A percentile compares a stretch with the other conserved stretches of the same genome.
phyloP scores from a whole-genome alignment of 2,329 filamentous ascomycete genomes.

The Ophiocordyceps camponoti-saundersi region DNA sequence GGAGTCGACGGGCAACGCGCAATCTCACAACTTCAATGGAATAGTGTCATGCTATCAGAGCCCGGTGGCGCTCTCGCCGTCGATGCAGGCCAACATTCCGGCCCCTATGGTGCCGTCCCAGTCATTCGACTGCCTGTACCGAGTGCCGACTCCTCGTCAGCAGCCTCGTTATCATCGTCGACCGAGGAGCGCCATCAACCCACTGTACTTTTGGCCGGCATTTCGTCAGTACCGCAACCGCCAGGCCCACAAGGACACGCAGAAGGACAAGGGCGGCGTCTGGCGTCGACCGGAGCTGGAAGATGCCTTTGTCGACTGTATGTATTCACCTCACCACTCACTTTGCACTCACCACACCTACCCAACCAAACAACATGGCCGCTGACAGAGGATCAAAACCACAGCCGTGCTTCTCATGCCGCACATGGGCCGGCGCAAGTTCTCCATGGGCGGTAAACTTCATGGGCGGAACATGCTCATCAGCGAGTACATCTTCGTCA shows the following conservation, averaged over 20 bases:
- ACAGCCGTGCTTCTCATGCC: conserved; percentile 48
- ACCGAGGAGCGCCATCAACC: conserved; percentile 28
- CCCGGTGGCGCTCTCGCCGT: conserved; percentile 23
- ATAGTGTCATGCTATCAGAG: conserved; percentile 27
- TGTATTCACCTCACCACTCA: conserved; percentile 8
- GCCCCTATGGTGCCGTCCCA: conserved; percentile 33
- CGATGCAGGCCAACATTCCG: conserved; percentile 28
- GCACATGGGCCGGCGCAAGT: conserved; percentile 49
- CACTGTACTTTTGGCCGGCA: conserved; percentile 42
- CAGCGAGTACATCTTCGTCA: conserved; percentile 43
- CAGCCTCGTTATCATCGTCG: conserved; percentile 18
- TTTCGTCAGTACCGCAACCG: conserved; percentile 50
- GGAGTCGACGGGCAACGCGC: conserved; percentile 35
- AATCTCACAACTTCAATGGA: conserved; percentile 23
- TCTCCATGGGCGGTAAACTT: conserved; percentile 44
- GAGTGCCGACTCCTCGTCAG: conserved; percentile 18
- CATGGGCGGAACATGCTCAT: conserved; percentile 57
- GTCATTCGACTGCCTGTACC: conserved; percentile 24
- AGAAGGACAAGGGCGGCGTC: conserved; percentile 42
- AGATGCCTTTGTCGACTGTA: conserved; percentile 51
- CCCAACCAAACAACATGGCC: neutral
- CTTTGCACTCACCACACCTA: too few species aligned
- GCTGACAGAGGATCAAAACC: too few species aligned
- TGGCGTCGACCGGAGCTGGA: conserved; percentile 37
- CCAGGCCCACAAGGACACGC: conserved; percentile 44